phyloP scores from a whole-genome alignment of 257 asterid species.

The Nyctanthes arbortristis region DNA sequence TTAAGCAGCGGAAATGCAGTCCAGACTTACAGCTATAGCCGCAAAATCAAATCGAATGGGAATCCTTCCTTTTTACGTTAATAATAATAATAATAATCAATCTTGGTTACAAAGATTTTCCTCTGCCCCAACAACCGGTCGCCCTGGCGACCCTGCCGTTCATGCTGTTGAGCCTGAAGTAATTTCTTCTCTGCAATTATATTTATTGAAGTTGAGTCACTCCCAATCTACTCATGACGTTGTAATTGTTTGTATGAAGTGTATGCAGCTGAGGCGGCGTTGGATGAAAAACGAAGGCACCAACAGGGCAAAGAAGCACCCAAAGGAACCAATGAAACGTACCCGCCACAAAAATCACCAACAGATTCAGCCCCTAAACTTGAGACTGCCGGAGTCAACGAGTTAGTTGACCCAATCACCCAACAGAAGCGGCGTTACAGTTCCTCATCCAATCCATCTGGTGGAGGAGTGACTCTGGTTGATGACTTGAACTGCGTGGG shows the following conservation, averaged over 20 bases:
- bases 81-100: too few species aligned
- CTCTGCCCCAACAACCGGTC: slow-evolving; percentile 39
- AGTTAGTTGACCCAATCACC: slow-evolving; percentile 37
- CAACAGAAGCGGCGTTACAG: slow-evolving; percentile 49
- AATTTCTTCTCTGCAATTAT: too few species aligned
- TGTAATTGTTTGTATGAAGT: too few species aligned
- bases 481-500: slow-evolving; percentile 45
- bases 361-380: slow-evolving; percentile 39
- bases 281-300: slow-evolving; percentile 34
- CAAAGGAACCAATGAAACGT: slow-evolving; percentile 33
- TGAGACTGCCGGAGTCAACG: slow-evolving; percentile 46
- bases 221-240: too few species aligned
- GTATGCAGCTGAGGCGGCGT: slow-evolving; percentile 33
- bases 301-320: slow-evolving; percentile 22
- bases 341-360: slow-evolving; percentile 41
- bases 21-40: slow-evolving; percentile 38
- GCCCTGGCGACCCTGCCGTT: slow-evolving; percentile 62
- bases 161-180: slow-evolving; percentile 64
- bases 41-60: slow-evolving; percentile 32
- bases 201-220: too few species aligned
- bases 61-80: background rate
- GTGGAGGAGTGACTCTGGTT: too few species aligned
- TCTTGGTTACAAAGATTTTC: slow-evolving; percentile 21
- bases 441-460: background rate
- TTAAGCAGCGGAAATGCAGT: slow-evolving; percentile 38